phyloP scores from a whole-genome alignment of 2,329 filamentous ascomycete genomes.

The Dactylellina sp. region DNA sequence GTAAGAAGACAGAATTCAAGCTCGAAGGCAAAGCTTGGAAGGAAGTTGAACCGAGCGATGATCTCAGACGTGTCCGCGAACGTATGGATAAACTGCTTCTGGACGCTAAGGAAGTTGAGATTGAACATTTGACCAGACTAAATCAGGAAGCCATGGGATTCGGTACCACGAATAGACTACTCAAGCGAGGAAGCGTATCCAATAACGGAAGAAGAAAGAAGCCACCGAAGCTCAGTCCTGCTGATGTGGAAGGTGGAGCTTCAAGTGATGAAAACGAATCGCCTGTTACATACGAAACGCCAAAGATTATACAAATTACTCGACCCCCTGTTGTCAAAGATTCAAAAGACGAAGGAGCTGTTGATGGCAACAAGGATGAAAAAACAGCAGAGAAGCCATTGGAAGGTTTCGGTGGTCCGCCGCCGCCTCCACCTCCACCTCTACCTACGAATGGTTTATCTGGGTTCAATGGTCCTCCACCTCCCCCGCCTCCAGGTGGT shows the following conservation, averaged over 20 bases:
- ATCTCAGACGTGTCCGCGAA: slow-evolving; percentile 88
- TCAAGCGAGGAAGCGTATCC: slow-evolving; percentile 61
- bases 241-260: slow-evolving; percentile 22
- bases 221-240: slow-evolving; percentile 29
- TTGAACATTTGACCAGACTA: slow-evolving; percentile 58
- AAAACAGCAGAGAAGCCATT: slow-evolving; percentile 27
- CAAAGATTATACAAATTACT: slow-evolving; percentile 78
- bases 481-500: slow-evolving; percentile 58
- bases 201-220: slow-evolving; percentile 32
- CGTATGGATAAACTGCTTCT: slow-evolving; percentile 80
- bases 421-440: slow-evolving; percentile 62
- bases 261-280: slow-evolving; percentile 68
- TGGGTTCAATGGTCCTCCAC: not conserved
- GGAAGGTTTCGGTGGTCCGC: slow-evolving; percentile 62
- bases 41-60: slow-evolving; percentile 88
- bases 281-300: slow-evolving; percentile 78
- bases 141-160: slow-evolving; percentile 48
- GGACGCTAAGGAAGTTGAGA: slow-evolving; percentile 59
- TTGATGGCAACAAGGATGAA: slow-evolving; percentile 62
- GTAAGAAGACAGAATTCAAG: slow-evolving; percentile 97
- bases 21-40: slow-evolving; percentile 93
- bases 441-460: slow-evolving; percentile 20
- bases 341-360: slow-evolving; percentile 58
- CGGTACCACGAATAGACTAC: slow-evolving; percentile 75
- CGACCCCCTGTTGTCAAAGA: slow-evolving; percentile 81